phyloP scores from a whole-genome alignment of 495 filamentous ascomycete species.

The Parachaetomium inaequale region DNA sequence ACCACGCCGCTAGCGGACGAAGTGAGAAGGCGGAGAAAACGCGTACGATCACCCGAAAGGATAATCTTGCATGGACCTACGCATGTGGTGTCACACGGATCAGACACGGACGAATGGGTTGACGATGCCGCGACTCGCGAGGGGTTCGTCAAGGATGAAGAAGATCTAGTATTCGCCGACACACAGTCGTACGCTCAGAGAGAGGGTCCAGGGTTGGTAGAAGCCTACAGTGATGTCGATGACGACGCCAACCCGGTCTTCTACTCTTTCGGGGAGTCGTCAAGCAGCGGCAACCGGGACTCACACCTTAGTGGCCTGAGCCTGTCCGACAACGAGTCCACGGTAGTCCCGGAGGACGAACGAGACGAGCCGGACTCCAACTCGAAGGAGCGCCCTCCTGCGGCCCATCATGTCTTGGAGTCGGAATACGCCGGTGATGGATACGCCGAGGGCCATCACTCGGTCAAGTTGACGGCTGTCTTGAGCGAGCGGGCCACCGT shows the following conservation, averaged over 20 bases:
- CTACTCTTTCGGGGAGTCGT: neutral
- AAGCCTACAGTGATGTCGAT: neutral
- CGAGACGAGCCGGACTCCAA: neutral
- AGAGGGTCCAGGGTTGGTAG: no score
- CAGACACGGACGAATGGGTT: no score
- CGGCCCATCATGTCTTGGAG: conserved; percentile 1
- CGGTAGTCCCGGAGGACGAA: neutral
- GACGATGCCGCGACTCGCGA: no score
- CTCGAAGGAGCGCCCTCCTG: neutral
- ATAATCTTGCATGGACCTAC: no score
- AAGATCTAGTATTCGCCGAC: no score
- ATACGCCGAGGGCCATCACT: neutral
- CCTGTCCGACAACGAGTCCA: neutral
- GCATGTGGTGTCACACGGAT: no score
- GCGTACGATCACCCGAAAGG: no score
- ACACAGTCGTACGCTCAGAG: no score
- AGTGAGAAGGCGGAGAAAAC: no score
- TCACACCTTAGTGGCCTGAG: neutral
- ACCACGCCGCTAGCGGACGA: no score
- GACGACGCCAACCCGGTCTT: neutral
- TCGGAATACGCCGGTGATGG: conserved; percentile 11
- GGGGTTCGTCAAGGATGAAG: no score
- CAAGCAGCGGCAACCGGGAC: neutral
- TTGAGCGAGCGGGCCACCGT: neutral
- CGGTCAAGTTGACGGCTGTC: neutral